Evolutionary conservation across 129 eudicot genomes (phyloP), one percentile per base, ranked within the genome.

Genomic region (Flaveria robusta): DNA sequence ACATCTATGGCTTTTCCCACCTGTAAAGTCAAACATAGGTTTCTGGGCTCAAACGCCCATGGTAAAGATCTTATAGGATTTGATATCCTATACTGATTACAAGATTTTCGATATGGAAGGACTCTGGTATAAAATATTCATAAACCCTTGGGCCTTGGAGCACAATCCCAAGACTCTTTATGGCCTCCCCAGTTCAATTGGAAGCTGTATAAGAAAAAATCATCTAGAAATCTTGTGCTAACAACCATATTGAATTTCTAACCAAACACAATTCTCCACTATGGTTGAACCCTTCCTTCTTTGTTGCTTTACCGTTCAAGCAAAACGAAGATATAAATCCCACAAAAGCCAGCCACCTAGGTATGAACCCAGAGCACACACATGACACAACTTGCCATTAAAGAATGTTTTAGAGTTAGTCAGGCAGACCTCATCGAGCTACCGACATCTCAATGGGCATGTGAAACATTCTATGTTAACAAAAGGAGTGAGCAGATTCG

Each of bases 261-360:
- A 54, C 2, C 0, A 51, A 51, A 46, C 1, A 46, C 1, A 51
- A 16, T 2, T 51, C 58, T 1, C 23, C 23, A 16, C 3, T 51
- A 10, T 51, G 58, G 58, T n/a, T 68, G 43, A 41, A 20, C 15
- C 49, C 34, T 0, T 68, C 14, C 2, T 72, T 54, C 22, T 54
- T 34, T 37, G 66, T 72, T 7, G 14, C 52, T 0, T 34, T 37
- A 4, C 56, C 42, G 0, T 73, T 58, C 1, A 41, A 41, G 8
- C 24, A 73, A 20, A 73, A 56, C 24, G 41, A 58, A 37, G 68
- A 73, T 24, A 9, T 41, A 0, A 73, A 73, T 42, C 77, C 56
- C 55, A 20, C 16, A 2, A 56, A 58, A 22, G 49, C 43, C 0
- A 73, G 24, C 3, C 77, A 56, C 12, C 77, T 26, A 18, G 15